Base-by-base conservation (phyloP, 2,329 filamentous ascomycete species). In the Pseudogymnoascus sp. region DNA sequence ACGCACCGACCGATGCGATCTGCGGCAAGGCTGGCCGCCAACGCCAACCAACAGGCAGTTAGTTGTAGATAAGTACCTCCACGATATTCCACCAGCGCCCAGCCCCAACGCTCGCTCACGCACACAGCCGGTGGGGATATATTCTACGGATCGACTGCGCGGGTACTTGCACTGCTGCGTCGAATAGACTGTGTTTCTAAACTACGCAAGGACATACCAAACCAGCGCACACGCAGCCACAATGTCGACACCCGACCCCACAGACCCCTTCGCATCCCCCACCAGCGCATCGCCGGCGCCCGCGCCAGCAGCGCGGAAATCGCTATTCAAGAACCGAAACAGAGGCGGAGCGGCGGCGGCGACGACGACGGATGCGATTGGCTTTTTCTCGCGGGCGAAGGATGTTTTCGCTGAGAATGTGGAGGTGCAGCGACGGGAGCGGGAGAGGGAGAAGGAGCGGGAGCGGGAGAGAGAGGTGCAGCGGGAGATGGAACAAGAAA, bases 241-340 rank as follows among this genome's bases (percentile, higher is more conserved):
- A 28, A 50, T 50, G 44, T 50, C 44, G 44, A 28, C 21, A 16
- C 44, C 44, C 44, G 44, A 50, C 44, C 44, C 44, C 25, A 18
- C 60, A 3, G 23, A 25, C 8, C 11, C 25, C 8, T 21, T 61
- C 31, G 59, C 37, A 2, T 37, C 59, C 59, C 25, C 31, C 59
- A 10, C 44, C 42, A 8, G 5, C 16, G 23, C 44, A 16, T 16
- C 16, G 14, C 31, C 44, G 2, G 35, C 56, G 12, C 37, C 47
- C 44, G 28, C 14, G 0, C 14, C 18, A 31, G 62, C 73, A 66
- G 68, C 73, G 67, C 62, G 76, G 73, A 64, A 77, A 40, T 78
- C 78, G 0, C 76, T 84, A 16, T 86, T 86, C 74, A 84, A 80
- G 60, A 82, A 81, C 78, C 81, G 56, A 73, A 76, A 21, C 82